Percentiles rank a stretch among this genome's conserved stretches.
phyloP scores from a whole-genome alignment of 164 flowering plant species.

The Annona cherimola region DNA sequence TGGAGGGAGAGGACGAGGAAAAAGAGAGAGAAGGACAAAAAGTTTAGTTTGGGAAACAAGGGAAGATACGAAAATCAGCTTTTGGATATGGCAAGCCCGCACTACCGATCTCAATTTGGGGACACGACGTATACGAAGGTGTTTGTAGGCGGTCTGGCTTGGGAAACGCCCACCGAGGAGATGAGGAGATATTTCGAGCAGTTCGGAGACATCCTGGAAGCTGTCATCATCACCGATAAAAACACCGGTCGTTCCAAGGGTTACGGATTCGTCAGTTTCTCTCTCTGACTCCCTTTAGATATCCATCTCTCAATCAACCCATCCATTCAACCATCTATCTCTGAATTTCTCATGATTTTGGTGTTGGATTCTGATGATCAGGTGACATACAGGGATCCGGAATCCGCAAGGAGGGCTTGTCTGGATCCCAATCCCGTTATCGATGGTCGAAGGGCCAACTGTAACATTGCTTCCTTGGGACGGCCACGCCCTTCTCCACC shows the following conservation, averaged over 20 bases:
- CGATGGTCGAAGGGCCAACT: conserved; percentile 85
- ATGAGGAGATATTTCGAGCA: conserved; percentile 75
- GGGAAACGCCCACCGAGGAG: conserved; percentile 87
- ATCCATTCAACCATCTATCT: not conserved
- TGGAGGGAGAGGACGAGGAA: conserved; percentile 17
- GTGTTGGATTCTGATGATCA: conserved; percentile 13
- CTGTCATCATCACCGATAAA: conserved; percentile 81
- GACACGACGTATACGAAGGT: conserved; percentile 89
- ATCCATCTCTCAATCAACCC: not conserved
- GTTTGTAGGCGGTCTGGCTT: conserved; percentile 89
- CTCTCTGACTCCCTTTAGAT: not conserved
- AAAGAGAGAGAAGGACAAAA: conserved; percentile 12
- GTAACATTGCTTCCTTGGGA: conserved; percentile 88
- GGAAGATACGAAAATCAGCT: not conserved
- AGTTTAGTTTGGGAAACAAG: not conserved
- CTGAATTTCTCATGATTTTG: not conserved
- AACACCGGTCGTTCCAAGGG: conserved; percentile 85
- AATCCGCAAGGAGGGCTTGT: conserved; percentile 80
- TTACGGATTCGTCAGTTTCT: conserved; percentile 77
- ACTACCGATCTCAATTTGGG: conserved; percentile 77
- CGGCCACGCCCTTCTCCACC: conserved; percentile 83
- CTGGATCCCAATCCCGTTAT: conserved; percentile 77
- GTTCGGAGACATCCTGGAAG: conserved; percentile 93
- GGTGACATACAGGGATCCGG: conserved; percentile 95
- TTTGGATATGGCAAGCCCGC: conserved; percentile 48